phyloP scores from a whole-genome alignment of 2,329 filamentous ascomycete species.

The Botryosphaeria dothidea region DNA sequence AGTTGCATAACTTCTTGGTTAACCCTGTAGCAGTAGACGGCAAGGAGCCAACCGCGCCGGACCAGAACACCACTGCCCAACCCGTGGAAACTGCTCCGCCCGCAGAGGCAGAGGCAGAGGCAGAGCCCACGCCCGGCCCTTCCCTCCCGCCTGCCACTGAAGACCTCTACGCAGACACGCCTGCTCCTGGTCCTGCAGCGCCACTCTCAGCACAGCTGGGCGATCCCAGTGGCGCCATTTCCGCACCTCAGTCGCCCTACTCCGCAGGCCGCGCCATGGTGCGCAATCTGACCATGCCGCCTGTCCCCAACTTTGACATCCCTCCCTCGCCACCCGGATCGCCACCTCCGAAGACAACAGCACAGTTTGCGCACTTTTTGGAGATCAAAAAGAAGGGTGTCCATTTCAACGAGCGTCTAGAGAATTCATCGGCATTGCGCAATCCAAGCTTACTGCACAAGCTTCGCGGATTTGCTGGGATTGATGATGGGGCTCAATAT shows the following conservation, averaged over 20 bases:
- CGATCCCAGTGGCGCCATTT: conserved; percentile 23
- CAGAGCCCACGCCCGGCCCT: conserved; percentile 5
- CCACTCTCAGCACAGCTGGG: conserved; percentile 24
- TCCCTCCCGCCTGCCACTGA: neutral
- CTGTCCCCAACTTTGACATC: conserved; percentile 71
- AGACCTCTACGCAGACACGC: conserved; percentile 1
- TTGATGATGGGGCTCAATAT: conserved; percentile 62
- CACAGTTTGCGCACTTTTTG: conserved; percentile 74
- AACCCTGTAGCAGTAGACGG: neutral
- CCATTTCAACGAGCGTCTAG: conserved; percentile 77
- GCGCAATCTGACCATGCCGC: conserved; percentile 72
- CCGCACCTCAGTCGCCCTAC: conserved; percentile 61
- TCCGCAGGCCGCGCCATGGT: conserved; percentile 64
- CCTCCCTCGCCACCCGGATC: conserved; percentile 69
- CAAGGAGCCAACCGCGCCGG: neutral
- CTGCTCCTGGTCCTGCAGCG: conserved; percentile 23
- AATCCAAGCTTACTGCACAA: conserved; percentile 75
- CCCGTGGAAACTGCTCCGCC: neutral
- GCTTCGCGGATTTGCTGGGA: conserved; percentile 68
- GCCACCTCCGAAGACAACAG: conserved; percentile 50
- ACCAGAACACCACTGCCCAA: neutral
- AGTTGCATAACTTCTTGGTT: conserved; percentile 6
- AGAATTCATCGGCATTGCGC: conserved; percentile 64
- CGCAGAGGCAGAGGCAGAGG: conserved; percentile 22
- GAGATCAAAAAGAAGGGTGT: conserved; percentile 73